Base-by-base conservation (phyloP, 2,329 filamentous ascomycete genomes). In the Huntiella decipiens region DNA sequence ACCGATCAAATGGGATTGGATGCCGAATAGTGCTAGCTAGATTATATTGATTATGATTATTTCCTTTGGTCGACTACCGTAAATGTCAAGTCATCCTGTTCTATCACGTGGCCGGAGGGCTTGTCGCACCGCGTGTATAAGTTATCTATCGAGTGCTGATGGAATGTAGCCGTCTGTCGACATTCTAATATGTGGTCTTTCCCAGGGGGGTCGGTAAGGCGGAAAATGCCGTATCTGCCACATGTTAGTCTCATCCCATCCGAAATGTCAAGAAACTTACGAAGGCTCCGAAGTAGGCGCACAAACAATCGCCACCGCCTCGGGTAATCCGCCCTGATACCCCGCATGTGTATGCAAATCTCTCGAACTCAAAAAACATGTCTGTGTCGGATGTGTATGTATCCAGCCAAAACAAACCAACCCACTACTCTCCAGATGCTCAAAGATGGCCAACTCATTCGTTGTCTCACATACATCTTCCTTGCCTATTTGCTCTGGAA, bases 291-390 rank as follows among this genome's bases (percentile, higher is more conserved):
- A 84, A 47, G 73, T 80, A 0, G 91, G 91, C 4, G 91, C 84
- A 63, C 91, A 98, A 35, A 98, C 91, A 55, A 98, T 93, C 3
- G 91, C 91, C 51, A 98, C 86, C 55, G 84, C 92, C 66, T 98
- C 91, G 1, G 86, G 80, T 63, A 96, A 74, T 85, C 95, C 95
- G 50, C 91, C 78, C 61, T 98, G 91, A 59, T 95, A 96, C 8
- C 86, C 86, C 3, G 79, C 79, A 57, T 94, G 88, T 0, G 92
- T 98, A 58, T 98, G 91, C 53, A 96, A 59, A 57, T 98, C 91
- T 43, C 88, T 70, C 42, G 82, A 91, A 58, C 85, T 94, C 83
- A 98, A 92, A 60, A 98, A 98, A 61, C 91, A 98, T 0, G 85
- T 92, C 63, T 98, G 91, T 0, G 81, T 85, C 0, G 91, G 91